These are phyloP conservation scores for Dianthus caryophyllus DNA, from an alignment of 148 eudicot genomes.

Conservation along the genomic window DNA sequence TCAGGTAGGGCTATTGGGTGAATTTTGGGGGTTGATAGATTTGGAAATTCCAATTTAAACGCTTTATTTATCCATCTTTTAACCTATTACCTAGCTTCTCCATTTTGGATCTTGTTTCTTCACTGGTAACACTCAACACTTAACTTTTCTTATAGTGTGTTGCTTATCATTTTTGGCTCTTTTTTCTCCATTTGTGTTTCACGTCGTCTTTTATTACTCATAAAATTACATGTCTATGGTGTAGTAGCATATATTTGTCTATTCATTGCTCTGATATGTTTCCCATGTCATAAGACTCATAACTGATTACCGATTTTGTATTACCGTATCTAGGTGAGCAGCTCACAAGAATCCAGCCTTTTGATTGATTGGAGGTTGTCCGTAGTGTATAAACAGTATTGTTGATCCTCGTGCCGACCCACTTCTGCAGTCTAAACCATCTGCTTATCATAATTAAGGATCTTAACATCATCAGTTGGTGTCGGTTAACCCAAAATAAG, in stretches of 20 bases:
- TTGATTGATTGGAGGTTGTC: conserved; percentile 14
- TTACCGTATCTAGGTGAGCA: conserved; percentile 47
- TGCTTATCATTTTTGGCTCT: neutral
- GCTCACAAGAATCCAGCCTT: conserved; percentile 37
- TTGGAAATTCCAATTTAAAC: conserved; percentile 32
- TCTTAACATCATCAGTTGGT: conserved; percentile 17
- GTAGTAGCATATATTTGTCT: conserved; percentile 17
- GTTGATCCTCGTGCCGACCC: conserved; percentile 20
- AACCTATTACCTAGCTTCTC: conserved; percentile 39
- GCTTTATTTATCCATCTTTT: conserved; percentile 31
- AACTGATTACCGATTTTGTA: conserved; percentile 31
- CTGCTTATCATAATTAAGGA: conserved; percentile 16
- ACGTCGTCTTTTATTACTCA: conserved; percentile 18
- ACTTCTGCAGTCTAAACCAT: conserved; percentile 16
- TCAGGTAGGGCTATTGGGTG: conserved; percentile 42
- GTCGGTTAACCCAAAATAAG: conserved; percentile 17
- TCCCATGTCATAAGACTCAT: conserved; percentile 43
- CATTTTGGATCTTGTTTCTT: conserved; percentile 33
- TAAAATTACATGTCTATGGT: conserved; percentile 21
- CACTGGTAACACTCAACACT: conserved; percentile 24
- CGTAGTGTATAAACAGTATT: conserved; percentile 21
- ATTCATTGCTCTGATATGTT: conserved; percentile 41
- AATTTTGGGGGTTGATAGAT: conserved; percentile 34
- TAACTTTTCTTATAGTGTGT: conserved; percentile 31
- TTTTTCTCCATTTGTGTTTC: conserved; percentile 15